phyloP scores from a whole-genome alignment of 176 grass and related monocot genomes.

The Secale cereale region DNA sequence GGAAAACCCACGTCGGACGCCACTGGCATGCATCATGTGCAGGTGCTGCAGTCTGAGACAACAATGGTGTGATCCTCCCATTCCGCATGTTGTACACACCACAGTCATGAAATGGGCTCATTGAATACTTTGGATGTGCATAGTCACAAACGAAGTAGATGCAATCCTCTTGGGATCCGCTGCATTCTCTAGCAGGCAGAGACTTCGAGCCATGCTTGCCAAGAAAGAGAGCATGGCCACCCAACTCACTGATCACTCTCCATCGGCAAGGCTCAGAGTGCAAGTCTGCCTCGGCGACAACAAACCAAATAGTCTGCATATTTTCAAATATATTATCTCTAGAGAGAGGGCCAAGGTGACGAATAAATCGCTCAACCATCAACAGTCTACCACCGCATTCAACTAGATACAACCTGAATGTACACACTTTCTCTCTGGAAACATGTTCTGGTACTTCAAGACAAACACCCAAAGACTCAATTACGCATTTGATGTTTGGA shows the following conservation, averaged over 20 bases:
- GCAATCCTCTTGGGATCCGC: not conserved
- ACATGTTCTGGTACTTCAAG: too few species aligned
- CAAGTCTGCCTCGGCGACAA: slow-evolving; percentile 2
- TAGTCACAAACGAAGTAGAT: slow-evolving; percentile 2
- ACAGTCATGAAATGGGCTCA: not conserved
- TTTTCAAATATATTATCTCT: too few species aligned
- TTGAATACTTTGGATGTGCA: too few species aligned
- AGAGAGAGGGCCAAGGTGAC: too few species aligned
- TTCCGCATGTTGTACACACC: not conserved
- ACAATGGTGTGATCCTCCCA: not conserved
- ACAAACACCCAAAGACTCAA: not conserved
- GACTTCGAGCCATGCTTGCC: not conserved
- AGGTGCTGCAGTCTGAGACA: not conserved
- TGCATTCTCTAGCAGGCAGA: not conserved
- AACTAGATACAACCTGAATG: not conserved
- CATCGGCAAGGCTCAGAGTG: not conserved
- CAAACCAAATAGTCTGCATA: not conserved
- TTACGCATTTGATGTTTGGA: not conserved
- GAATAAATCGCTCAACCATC: not conserved
- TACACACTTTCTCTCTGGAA: not conserved
- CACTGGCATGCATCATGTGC: not conserved
- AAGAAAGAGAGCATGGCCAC: not conserved
- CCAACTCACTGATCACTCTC: not conserved
- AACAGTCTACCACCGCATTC: not conserved
- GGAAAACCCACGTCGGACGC: not conserved